Evolutionary conservation across 2,329 filamentous ascomycete species (phyloP).

Genomic region (Thielaviopsis populi): DNA sequence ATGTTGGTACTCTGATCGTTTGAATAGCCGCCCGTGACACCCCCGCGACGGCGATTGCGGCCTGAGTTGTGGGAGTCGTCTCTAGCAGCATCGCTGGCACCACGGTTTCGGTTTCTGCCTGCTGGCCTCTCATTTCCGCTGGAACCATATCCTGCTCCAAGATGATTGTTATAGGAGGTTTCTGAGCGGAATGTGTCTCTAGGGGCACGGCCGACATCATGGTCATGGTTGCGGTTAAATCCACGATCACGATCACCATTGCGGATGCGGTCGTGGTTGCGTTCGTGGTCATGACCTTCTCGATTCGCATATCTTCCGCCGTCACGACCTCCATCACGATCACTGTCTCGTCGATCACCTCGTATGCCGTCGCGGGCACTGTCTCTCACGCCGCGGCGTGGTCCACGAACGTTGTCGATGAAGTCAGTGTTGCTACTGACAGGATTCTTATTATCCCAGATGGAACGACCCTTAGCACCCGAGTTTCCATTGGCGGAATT

Average conservation of each 20-base stretch:
- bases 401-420: neutral
- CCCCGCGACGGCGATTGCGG: neutral
- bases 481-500: neutral
- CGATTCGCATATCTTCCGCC: too few species aligned
- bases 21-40: neutral
- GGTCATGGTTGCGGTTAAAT: neutral
- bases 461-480: neutral
- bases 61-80: neutral
- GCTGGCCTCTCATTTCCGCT: slow-evolving; percentile 2
- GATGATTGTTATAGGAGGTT: neutral
- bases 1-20: too few species aligned
- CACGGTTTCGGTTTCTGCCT: neutral
- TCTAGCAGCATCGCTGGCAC: neutral
- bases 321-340: neutral
- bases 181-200: neutral
- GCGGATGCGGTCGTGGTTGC: neutral
- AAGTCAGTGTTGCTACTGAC: neutral
- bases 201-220: neutral
- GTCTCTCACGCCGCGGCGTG: neutral
- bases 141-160: neutral
- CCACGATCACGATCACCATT: neutral
- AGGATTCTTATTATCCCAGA: slow-evolving; percentile 2
- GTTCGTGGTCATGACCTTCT: neutral
- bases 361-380: neutral
- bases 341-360: neutral